Percentiles rank a stretch among this genome's conserved stretches.
phyloP scores from a whole-genome alignment of 2,329 filamentous ascomycete species.

The Nothopassalora personata region DNA sequence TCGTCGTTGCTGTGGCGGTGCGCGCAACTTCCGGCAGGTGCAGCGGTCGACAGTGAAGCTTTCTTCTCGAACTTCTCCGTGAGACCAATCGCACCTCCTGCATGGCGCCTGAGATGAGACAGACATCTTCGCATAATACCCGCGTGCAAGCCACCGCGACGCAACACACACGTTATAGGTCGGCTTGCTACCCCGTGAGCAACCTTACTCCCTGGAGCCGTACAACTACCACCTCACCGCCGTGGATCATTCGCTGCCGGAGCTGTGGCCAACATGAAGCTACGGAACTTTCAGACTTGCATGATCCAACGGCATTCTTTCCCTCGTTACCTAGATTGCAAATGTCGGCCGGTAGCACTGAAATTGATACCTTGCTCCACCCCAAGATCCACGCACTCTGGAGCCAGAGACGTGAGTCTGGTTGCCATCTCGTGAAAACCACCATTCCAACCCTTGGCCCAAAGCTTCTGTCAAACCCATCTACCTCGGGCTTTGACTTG shows the following conservation, averaged over 20 bases:
- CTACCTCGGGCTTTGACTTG: not conserved
- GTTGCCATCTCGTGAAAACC: too few relatives aligned
- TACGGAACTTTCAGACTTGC: slow-evolving; percentile 1
- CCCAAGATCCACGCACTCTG: not conserved
- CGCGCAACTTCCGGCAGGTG: not conserved
- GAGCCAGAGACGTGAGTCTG: too few relatives aligned
- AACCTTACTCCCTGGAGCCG: not conserved
- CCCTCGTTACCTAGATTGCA: slow-evolving; percentile 3
- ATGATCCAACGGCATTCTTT: slow-evolving; percentile 1
- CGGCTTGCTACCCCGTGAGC: not conserved
- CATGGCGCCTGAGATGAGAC: slow-evolving; percentile 7
- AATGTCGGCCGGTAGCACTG: not conserved
- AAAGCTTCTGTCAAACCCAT: not conserved
- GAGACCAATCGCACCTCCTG: slow-evolving; percentile 3
- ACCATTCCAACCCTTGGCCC: not conserved
- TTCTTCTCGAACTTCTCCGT: not conserved
- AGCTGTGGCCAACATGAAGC: not conserved
- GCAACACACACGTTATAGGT: slow-evolving; percentile 3
- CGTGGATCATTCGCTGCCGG: slow-evolving; percentile 1
- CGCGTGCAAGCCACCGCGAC: not conserved
- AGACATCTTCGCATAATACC: slow-evolving; percentile 6
- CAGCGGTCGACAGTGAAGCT: not conserved
- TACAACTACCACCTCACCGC: not conserved
- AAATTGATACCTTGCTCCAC: slow-evolving; percentile 1
- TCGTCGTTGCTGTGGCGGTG: slow-evolving; percentile 1